These are phyloP conservation scores for Prunus armeniaca DNA, from an alignment of 306 rosid species.

Conservation along the genomic window DNA sequence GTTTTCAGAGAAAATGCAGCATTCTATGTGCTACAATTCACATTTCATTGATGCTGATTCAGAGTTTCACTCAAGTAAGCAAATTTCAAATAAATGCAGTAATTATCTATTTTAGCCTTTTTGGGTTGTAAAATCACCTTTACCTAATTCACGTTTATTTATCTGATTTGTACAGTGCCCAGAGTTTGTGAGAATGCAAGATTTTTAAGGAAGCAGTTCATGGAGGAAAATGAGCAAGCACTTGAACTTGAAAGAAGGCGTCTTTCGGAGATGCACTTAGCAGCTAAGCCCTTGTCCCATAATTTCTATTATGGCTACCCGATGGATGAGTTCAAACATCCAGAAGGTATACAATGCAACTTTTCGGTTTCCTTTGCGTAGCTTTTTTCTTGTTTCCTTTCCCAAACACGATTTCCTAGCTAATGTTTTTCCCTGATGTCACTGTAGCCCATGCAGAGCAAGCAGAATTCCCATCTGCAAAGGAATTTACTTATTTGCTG, in stretches of 20 bases:
- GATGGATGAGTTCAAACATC: conserved; percentile 23
- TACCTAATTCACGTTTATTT: neutral
- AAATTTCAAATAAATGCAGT: neutral
- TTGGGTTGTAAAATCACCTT: neutral
- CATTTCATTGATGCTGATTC: conserved; percentile 37
- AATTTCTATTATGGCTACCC: conserved; percentile 27
- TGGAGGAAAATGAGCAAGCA: conserved; percentile 34
- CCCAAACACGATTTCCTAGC: neutral
- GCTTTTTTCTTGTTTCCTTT: neutral
- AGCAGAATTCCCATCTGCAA: conserved; percentile 27
- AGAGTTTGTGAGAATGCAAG: conserved; percentile 32
- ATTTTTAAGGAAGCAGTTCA: conserved; percentile 29
- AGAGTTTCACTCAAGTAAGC: conserved; percentile 37
- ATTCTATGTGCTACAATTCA: conserved; percentile 19
- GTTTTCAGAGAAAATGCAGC: conserved; percentile 27
- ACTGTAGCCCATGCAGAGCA: conserved; percentile 23
- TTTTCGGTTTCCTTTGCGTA: neutral
- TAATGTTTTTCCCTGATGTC: neutral
- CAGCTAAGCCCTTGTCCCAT: conserved; percentile 22
- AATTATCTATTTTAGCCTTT: neutral
- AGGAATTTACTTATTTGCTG: conserved; percentile 23
- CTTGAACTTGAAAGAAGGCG: conserved; percentile 31
- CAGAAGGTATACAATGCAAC: conserved; percentile 29
- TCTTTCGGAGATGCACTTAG: conserved; percentile 19
- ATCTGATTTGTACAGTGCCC: conserved; percentile 10